Evolutionary conservation across 257 asterid species (phyloP), one percentile per base, ranked within the genome.

Genomic region (Datura wrightii): DNA sequence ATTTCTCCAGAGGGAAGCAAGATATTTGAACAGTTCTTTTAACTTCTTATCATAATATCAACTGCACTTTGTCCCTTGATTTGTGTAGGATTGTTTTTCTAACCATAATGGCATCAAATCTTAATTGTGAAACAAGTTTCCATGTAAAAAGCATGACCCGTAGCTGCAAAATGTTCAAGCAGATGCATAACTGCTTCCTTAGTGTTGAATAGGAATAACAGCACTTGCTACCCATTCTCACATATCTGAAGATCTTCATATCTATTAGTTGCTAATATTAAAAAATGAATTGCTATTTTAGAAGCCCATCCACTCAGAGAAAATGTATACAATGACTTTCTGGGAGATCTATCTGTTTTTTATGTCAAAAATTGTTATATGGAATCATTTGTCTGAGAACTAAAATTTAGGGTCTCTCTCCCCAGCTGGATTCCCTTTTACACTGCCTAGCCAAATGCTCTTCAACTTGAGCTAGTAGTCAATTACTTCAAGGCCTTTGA

Each of bases 401-500:
- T 48, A 52, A 74, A 50, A 76, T 52, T 31, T 10, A 42, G 82
- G 44, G 62, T 36, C 82, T 76, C 78, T 67, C 42, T 74, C 82
- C 19, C 46, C 63, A 50, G 82, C 82, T 78, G 48, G 63, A 52
- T 78, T 78, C 52, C 82, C 63, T 52, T 78, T 78, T 52, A 76
- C 82, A 78, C 48, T 78, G 48, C 63, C 63, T 78, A 14, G 82
- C 31, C 48, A 78, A 52, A 34, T 4, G 82, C 5, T 78, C 63
- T 78, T 78, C 16, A 52, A 52, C 46, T 50, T 18, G 5, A 78
- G 46, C 15, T 1, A 50, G 62, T 76, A 31, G 60, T 74, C 60
- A 24, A 78, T 52, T 52, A 78, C 46, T 78, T 7, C 82, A 52
- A 0, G 15, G 62, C 63, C 48, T 52, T 78, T 74, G 44, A 74